Evolutionary conservation across 2,329 filamentous ascomycete species (phyloP).

Genomic region (Erysiphe neolycopersici): DNA sequence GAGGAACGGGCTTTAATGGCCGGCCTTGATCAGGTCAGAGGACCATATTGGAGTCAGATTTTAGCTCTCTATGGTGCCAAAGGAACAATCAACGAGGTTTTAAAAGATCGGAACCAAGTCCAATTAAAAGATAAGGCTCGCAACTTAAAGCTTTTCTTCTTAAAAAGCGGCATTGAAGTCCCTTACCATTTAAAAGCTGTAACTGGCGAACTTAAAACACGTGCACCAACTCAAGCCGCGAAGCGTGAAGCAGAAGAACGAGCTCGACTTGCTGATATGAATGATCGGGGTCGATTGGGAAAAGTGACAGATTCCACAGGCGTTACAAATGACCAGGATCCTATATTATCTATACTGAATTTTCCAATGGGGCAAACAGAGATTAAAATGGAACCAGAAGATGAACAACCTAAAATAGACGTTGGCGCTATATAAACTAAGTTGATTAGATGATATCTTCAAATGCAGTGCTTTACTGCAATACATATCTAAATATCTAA

Average conservation of each 20-base stretch:
- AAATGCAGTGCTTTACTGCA: too few relatives aligned
- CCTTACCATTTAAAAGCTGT: slow-evolving; percentile 70
- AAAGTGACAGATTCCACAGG: neutral
- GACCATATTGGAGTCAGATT: slow-evolving; percentile 84
- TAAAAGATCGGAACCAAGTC: slow-evolving; percentile 74
- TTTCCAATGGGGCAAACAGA: too few relatives aligned
- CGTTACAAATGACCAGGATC: neutral
- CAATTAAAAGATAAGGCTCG: slow-evolving; percentile 81
- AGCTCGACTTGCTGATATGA: slow-evolving; percentile 16
- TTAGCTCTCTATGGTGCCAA: slow-evolving; percentile 57
- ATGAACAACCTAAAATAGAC: too few relatives aligned
- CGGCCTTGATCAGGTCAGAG: slow-evolving; percentile 66
- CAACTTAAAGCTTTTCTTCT: slow-evolving; percentile 72
- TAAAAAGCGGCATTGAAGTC: slow-evolving; percentile 78
- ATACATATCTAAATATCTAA: too few relatives aligned
- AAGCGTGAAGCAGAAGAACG: slow-evolving; percentile 40
- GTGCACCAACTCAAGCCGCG: slow-evolving; percentile 49
- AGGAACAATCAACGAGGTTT: slow-evolving; percentile 53
- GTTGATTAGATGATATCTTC: too few relatives aligned
- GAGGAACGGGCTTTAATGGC: slow-evolving; percentile 80
- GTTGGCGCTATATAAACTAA: too few relatives aligned
- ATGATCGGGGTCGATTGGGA: neutral
- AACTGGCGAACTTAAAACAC: slow-evolving; percentile 68
- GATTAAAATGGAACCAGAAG: too few relatives aligned
- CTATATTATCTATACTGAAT: neutral